phyloP scores from a whole-genome alignment of 2,329 filamentous ascomycete genomes.

The Fusarium staphyleae region DNA sequence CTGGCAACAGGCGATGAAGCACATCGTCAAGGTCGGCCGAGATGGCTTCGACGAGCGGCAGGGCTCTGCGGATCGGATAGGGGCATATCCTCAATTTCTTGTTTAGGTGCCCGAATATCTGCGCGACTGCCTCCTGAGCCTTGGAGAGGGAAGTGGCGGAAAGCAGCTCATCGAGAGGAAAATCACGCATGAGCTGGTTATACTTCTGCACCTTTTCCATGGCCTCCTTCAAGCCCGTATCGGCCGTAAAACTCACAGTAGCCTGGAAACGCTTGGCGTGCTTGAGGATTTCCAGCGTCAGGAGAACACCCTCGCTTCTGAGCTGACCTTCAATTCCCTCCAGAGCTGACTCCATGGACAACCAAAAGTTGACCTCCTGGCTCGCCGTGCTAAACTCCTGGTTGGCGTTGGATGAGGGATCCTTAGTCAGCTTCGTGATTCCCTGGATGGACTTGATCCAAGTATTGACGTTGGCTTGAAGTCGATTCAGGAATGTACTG shows the following conservation, averaged over 20 bases:
- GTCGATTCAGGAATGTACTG: constrained; percentile 88
- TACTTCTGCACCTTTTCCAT: constrained; percentile 98
- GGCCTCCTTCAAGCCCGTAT: constrained; percentile 94
- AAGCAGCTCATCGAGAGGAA: constrained; percentile 91
- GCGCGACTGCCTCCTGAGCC: constrained; percentile 83
- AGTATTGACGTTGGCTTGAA: constrained; percentile 92
- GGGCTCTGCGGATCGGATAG: constrained; percentile 89
- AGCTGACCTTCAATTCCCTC: constrained; percentile 92
- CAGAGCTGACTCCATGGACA: constrained; percentile 93
- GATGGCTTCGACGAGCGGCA: constrained; percentile 96
- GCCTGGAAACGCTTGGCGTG: constrained; percentile 98
- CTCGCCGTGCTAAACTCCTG: constrained; percentile 74
- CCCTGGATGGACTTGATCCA: constrained; percentile 99
- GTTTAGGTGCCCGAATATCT: constrained; percentile 94
- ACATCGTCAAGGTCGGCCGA: constrained; percentile 90
- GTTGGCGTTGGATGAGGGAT: constrained; percentile 69
- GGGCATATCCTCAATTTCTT: constrained; percentile 97
- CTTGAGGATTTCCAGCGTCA: constrained; percentile 94
- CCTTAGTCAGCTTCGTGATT: constrained; percentile 92
- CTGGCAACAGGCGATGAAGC: constrained; percentile 84
- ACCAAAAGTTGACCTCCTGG: constrained; percentile 99
- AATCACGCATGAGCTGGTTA: constrained; percentile 98
- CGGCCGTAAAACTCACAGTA: constrained; percentile 93
- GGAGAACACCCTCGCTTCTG: constrained; percentile 82
- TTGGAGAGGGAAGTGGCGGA: constrained; percentile 90